Base-by-base conservation (phyloP, 306 rosid genomes). In the Cucurbita pepo region DNA sequence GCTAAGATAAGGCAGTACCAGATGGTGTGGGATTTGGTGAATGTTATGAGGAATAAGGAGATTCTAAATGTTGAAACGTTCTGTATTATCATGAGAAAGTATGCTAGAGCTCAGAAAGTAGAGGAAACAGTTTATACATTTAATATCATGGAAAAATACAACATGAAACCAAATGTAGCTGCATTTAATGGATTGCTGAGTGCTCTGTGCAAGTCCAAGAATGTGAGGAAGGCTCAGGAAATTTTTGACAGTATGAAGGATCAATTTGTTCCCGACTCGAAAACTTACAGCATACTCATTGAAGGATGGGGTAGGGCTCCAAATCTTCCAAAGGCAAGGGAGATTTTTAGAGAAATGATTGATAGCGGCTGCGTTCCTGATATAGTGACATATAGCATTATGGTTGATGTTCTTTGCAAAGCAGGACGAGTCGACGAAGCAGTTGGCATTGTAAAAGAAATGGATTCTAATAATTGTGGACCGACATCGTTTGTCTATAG, bases 181-280 rank as follows among this genome's bases (percentile, higher is more conserved):
- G 97, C 96, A 3, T 88, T 90, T 71, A 88, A 90, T 81, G 94
- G 90, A 51, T 81, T 88, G 79, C 71, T 90, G 34, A 87, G 96
- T 74, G 90, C 98, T 76, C 80, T 90, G 51, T 88, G 94, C 58
- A 90, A 90, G 82, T 86, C 97, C 72, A 87, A 82, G 74, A 93
- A 88, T 86, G 90, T 86, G 52, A 86, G 97, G 86, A 93, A 90
- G 87, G 98, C 97, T 59, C 96, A 90, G 59, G 98, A 92, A 88
- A 81, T 93, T 51, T 93, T 88, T 78, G 91, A 90, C 51, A 52
- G 70, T 25, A 84, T 80, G 82, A 88, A 82, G 84, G 96, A 79
- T 53, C 79, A 75, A 61, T 93, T 84, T 77, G 79, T 75, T 41
- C 94, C 90, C 0, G 97, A 88, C 73, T 79, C 90, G 0, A 93